Evolutionary conservation across 331 rosid species (phyloP).

Genomic region (Quercus phellos): DNA sequence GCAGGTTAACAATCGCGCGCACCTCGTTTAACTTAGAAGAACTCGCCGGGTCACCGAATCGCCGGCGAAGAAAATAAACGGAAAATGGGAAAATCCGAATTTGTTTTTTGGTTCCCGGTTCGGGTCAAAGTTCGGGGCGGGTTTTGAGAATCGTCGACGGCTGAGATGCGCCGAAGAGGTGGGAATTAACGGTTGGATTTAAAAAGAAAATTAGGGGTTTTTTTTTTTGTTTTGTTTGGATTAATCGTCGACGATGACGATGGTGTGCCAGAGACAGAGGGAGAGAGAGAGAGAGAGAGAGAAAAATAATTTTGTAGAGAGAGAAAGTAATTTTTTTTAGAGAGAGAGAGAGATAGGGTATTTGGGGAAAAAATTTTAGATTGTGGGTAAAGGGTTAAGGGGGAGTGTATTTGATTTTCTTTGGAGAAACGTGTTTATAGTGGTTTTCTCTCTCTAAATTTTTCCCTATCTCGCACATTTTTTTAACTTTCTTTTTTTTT

Average conservation of each 20-base stretch:
- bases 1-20: slow-evolving; percentile 42
- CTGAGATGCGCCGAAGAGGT: slow-evolving; percentile 40
- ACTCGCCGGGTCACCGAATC: slow-evolving; percentile 40
- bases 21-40: slow-evolving; percentile 32
- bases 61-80: slow-evolving; percentile 29
- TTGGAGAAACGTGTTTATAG: slow-evolving; percentile 36
- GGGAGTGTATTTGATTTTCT: neutral
- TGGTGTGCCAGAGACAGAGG: slow-evolving; percentile 13
- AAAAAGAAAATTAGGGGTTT: slow-evolving; percentile 13
- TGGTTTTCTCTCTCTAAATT: slow-evolving; percentile 7
- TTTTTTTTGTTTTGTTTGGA: slow-evolving; percentile 21
- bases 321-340: slow-evolving; percentile 17
- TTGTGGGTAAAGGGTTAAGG: slow-evolving; percentile 1
- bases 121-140: slow-evolving; percentile 9
- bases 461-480: neutral
- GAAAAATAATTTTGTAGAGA: slow-evolving; percentile 3
- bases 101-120: slow-evolving; percentile 13
- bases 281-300: slow-evolving; percentile 21
- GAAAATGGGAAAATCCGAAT: neutral
- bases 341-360: neutral
- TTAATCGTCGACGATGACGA: slow-evolving; percentile 54
- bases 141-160: slow-evolving; percentile 18
- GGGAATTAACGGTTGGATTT: slow-evolving; percentile 40
- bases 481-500: neutral
- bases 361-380: neutral